Evolutionary conservation across 805 yeast genomes (phyloP).

Genomic region (Sugiyamaella mastotermitis): DNA sequence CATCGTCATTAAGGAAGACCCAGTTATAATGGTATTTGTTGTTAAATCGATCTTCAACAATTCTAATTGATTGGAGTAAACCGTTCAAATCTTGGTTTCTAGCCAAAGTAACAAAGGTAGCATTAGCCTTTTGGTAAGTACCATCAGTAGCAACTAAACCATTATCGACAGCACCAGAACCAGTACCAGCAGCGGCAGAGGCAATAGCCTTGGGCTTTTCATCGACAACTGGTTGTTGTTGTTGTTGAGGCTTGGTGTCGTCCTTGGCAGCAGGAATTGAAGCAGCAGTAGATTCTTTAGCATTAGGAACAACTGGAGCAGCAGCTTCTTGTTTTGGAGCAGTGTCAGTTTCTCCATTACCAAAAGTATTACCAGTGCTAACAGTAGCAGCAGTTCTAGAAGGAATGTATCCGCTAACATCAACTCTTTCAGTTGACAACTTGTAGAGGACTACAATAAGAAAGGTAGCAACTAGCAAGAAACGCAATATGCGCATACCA

Average conservation of each 20-base stretch:
- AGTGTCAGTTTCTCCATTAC: background rate
- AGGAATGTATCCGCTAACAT: conserved; percentile 20
- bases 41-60: conserved; percentile 78
- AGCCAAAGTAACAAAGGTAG: conserved; percentile 53
- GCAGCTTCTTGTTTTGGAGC: conserved; percentile 1
- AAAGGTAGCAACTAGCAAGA: conserved; percentile 29
- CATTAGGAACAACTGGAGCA: conserved; percentile 1
- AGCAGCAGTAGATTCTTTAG: conserved; percentile 5
- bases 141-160: conserved; percentile 5
- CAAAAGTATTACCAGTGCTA: conserved; percentile 15
- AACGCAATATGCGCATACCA: conserved; percentile 31
- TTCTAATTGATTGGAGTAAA: conserved; percentile 56
- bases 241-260: conserved; percentile 8
- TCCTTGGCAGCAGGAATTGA: conserved; percentile 2
- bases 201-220: conserved; percentile 5
- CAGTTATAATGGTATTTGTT: conserved; percentile 73
- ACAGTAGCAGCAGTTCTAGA: background rate
- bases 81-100: conserved; percentile 58
- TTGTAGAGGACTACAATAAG: conserved; percentile 29
- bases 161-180: conserved; percentile 7
- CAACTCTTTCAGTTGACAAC: conserved; percentile 24
- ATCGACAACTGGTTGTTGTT: conserved; percentile 8
- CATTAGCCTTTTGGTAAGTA: conserved; percentile 30
- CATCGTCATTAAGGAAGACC: conserved; percentile 84
- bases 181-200: conserved; percentile 6